Base-by-base conservation (phyloP, 805 yeast genomes). In the Kodamaea kakaduensis region DNA sequence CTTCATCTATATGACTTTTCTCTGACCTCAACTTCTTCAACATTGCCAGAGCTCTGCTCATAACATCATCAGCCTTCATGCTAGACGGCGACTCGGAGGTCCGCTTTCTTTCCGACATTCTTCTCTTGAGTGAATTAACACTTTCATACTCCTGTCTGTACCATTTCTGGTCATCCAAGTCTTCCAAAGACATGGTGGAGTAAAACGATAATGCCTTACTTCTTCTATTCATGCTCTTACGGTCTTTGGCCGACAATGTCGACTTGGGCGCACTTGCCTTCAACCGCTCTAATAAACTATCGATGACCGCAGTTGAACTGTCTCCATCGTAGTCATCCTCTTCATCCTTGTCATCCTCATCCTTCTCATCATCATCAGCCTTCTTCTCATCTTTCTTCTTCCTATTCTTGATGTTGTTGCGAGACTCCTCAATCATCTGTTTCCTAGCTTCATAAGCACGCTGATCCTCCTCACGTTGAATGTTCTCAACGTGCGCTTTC, bases 381-480 rank as follows among this genome's bases (percentile, higher is more conserved):
- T 26, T 14, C 4, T 26, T n/a, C 35, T 42, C 25, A 37, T 32
- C 33, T 17, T 32, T 42, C 25, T 38, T 34, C 34, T 33, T 40
- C 27, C 37, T 27, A 31, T 38, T 20, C 14, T 28, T 35, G 17
- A 35, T 25, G 20, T 47, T 21, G 26, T 44, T 31, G 32, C 37
- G 30, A 27, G 54, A 47, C 18, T 52, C 56, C 42, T 65, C 68
- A 16, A 63, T 47, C 34, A 51, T 40, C 35, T 48, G 55, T 43
- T 64, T 64, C 37, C 68, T 51, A 3, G 57, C 53, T 33, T 65
- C 69, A 31, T 63, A 59, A 0, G 58, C 59, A 24, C 61, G 69
- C 44, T 78, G 78, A 47, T 89, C 95, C 51, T 86, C 94, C 61
- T 93, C 99, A 21, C 75, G 68, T 46, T 75, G 79, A 26, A 81